phyloP scores from a whole-genome alignment of 805 yeast genomes.

The Candida suzukii region DNA sequence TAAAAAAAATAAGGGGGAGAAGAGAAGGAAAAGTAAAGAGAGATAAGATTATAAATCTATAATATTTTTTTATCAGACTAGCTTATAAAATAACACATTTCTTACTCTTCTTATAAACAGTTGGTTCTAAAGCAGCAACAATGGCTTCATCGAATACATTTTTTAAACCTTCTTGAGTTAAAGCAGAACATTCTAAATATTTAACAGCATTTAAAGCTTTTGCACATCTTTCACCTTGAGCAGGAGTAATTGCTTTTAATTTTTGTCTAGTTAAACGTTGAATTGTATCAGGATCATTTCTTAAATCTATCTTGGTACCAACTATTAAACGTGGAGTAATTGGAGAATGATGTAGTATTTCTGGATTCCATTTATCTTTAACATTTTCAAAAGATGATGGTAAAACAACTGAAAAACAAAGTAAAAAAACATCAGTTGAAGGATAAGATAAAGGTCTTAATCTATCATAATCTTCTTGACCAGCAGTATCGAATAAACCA shows the following conservation, averaged over 20 bases:
- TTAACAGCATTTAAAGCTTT: constrained; percentile 64
- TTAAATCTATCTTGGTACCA: constrained; percentile 84
- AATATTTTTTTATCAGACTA: too few relatives aligned
- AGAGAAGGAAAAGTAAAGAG: constrained; percentile 2
- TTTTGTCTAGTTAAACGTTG: constrained; percentile 60
- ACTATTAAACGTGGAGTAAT: constrained; percentile 64
- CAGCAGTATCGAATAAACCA: constrained; percentile 95
- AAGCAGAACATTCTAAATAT: constrained; percentile 86
- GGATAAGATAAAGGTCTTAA: constrained; percentile 87
- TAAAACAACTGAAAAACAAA: constrained; percentile 79
- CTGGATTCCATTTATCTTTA: constrained; percentile 79
- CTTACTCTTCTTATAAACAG: constrained; percentile 37
- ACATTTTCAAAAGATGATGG: constrained; percentile 79
- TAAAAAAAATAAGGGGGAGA: background rate
- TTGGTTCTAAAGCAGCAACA: constrained; percentile 65
- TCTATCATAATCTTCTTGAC: constrained; percentile 88
- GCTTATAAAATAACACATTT: constrained; percentile 40
- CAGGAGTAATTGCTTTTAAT: constrained; percentile 49
- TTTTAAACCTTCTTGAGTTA: constrained; percentile 80
- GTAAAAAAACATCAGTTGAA: constrained; percentile 81
- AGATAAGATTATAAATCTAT: too few relatives aligned
- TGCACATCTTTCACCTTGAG: constrained; percentile 63
- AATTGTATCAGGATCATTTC: constrained; percentile 74
- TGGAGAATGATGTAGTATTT: constrained; percentile 77
- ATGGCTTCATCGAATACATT: constrained; percentile 82